Evolutionary conservation across 176 grass and related monocot species (phyloP), one percentile per base, ranked within the genome.

Genomic region (Raddia distichophylla): DNA sequence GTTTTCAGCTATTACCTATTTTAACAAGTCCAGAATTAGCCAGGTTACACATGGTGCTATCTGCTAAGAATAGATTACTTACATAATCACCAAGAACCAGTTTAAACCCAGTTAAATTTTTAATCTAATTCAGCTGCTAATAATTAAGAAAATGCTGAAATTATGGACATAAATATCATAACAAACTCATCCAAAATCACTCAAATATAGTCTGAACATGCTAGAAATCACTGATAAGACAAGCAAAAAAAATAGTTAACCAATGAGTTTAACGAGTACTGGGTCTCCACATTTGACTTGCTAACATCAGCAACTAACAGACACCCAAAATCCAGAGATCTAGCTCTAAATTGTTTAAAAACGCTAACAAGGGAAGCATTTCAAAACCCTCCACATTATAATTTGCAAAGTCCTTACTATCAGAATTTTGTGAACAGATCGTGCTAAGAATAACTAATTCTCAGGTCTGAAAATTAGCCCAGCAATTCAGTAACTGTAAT

Each of bases 271-370:
- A 80, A 7, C 67, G 55, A 33, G 53, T 74, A 72, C 20, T 71
- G 16, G 74, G 3, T 46, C 13, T 64, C 34, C 4, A 6, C 45
- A 72, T 57, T 73, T 44, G 18, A 15, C 68, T 46, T 64, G 49
- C 22, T 35, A 56, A 56, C 55, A 85, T n/a, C 74, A 71, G 34
- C 16, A 52, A 54, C 67, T 48, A 80, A 15, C 69, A 73, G 58
- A 4, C 58, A 54, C 20, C 54, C 70, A 54, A 79, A 37, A 52
- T 73, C 9, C 15, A 71, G 33, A 78, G 14, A 44, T 85, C 9
- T 17, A 6, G 11, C 48, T 56, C 7, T 33, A 10, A 27, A 27
- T 27, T 27, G 15, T 16, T 7, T 64, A 79, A 12, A 53, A 12
- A 53, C 42, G 48, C 48, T 20, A 56, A 55, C 77, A 73, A 72